Conservation (phyloP, 371 early-diverging fungal genomes). For the Mucor lusitanicus region DNA sequence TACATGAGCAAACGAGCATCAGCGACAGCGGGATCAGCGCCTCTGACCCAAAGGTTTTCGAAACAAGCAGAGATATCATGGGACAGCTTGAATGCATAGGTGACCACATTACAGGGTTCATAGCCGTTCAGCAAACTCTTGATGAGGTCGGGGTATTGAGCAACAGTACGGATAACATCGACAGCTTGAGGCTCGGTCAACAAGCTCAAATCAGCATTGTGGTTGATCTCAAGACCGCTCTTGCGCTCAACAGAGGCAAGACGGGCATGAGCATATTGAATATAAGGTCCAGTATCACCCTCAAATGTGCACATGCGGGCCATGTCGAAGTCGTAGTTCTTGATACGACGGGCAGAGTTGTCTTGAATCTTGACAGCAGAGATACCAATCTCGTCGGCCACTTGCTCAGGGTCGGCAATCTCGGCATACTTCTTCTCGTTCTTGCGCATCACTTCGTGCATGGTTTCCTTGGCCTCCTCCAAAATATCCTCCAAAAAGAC, state of each 20-base stretch:
- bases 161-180: constrained; percentile 79
- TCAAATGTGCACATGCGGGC: constrained; percentile 95
- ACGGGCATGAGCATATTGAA: constrained; percentile 98
- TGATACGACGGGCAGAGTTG: constrained; percentile 93
- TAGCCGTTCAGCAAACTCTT: constrained; percentile 59
- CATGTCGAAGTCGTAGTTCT: constrained; percentile 98
- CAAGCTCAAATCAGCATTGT: constrained; percentile 62
- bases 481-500: constrained; percentile 99
- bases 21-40: constrained; percentile 80
- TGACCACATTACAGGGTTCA: constrained; percentile 95
- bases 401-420: constrained; percentile 80
- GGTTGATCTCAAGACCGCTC: constrained; percentile 59
- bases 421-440: constrained; percentile 87
- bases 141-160: constrained; percentile 93
- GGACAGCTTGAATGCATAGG: constrained; percentile 88
- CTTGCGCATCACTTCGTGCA: constrained; percentile 93
- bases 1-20: constrained; percentile 78
- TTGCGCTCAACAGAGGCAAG: constrained; percentile 94
- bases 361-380: constrained; percentile 97
- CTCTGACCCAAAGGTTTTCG: constrained; percentile 84
- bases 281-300: constrained; percentile 99
- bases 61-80: constrained; percentile 86
- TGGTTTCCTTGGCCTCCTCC: constrained; percentile 85
- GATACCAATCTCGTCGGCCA: constrained; percentile 82
- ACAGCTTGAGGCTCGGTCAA: constrained; percentile 76